phyloP scores from a whole-genome alignment of 139 green algal genomes.

The Raphidocelis subcapitata region DNA sequence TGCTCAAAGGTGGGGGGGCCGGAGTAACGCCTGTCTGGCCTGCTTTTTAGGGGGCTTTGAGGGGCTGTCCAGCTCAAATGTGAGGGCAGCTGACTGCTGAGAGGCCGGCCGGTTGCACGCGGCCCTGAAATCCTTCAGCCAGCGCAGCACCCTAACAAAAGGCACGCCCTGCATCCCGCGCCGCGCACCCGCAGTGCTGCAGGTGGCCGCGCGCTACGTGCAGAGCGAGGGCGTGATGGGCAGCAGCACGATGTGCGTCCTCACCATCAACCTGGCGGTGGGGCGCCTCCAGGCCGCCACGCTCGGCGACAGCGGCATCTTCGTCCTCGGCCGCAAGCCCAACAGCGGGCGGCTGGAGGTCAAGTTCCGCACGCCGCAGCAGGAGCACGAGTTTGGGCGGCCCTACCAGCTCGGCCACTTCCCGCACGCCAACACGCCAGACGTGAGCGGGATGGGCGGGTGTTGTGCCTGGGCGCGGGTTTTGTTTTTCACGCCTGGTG shows the following conservation, averaged over 20 bases:
- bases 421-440: constrained; percentile 41
- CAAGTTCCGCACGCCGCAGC: constrained; percentile 78
- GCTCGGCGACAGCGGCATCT: constrained; percentile 84
- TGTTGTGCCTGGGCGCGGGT: no score
- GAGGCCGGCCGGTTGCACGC: no score
- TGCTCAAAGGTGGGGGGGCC: constrained; percentile 43
- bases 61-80: no score
- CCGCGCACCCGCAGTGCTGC: constrained; percentile 43
- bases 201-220: constrained; percentile 42
- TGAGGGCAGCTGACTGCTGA: no score
- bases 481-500: no score
- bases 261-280: constrained; percentile 70
- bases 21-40: neutral
- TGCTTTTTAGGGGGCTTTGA: no score
- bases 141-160: no score
- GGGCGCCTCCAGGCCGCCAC: constrained; percentile 78
- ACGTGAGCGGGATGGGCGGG: constrained; percentile 23
- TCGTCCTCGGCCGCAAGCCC: constrained; percentile 56
- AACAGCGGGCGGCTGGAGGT: constrained; percentile 30
- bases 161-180: no score
- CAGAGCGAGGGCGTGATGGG: constrained; percentile 64
- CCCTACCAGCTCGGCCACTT: constrained; percentile 89
- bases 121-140: no score
- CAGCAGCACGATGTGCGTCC: constrained; percentile 76
- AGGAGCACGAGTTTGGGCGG: constrained; percentile 92